phyloP scores from a whole-genome alignment of 2,329 filamentous ascomycete genomes.

The Alternaria gaisen region DNA sequence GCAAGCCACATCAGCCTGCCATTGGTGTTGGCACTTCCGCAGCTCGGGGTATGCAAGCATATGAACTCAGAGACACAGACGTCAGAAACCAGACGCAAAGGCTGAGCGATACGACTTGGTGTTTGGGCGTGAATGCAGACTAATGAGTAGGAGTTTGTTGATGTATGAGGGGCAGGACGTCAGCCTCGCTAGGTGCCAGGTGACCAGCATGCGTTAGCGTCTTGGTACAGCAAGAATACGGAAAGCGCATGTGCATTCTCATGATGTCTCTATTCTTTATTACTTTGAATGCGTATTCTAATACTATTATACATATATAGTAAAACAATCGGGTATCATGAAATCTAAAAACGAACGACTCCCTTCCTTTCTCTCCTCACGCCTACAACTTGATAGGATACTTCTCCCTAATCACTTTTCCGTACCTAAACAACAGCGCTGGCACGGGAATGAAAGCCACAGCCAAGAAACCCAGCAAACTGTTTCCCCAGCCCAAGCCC shows the following conservation, averaged over 20 bases:
- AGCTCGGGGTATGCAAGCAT: fast-evolving
- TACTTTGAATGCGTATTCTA: fast-evolving
- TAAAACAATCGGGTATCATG: neutral
- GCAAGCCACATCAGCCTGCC: neutral
- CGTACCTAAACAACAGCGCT: constrained; percentile 46
- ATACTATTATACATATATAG: neutral
- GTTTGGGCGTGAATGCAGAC: neutral
- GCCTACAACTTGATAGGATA: constrained; percentile 10
- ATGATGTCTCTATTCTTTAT: neutral
- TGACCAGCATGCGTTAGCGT: neutral
- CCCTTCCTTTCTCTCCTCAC: neutral
- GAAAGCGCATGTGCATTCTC: fast-evolving
- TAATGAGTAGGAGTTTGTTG: neutral
- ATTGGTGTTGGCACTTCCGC: neutral
- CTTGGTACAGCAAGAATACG: neutral
- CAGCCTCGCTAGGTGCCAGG: neutral
- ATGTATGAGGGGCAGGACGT: neutral
- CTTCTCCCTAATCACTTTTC: constrained; percentile 30
- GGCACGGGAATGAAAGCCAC: constrained; percentile 48
- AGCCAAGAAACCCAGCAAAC: constrained; percentile 47
- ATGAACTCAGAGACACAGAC: fast-evolving
- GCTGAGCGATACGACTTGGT: neutral
- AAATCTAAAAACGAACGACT: neutral
- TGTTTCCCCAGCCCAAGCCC: constrained; percentile 50
- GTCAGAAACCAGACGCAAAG: neutral